These are phyloP conservation scores for Spinellus fusiger DNA, from an alignment of 192 early-diverging fungal species.

Conservation along the genomic window DNA sequence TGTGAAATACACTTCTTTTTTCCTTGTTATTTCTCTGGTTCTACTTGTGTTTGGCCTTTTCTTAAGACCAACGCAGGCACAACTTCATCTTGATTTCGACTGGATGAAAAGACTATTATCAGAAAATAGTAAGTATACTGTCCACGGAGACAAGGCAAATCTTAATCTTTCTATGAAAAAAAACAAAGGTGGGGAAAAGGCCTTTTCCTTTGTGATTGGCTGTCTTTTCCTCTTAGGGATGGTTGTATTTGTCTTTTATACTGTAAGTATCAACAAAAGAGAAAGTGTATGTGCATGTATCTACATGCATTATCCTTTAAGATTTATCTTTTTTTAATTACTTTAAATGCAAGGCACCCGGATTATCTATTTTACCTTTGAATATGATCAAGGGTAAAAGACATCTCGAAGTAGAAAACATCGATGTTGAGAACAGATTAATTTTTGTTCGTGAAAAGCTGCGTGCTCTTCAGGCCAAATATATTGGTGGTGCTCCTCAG, in stretches of 20 bases:
- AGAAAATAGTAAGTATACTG: constrained; percentile 36
- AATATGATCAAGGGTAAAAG: constrained; percentile 27
- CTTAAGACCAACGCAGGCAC: constrained; percentile 30
- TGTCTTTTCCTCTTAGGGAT: constrained; percentile 44
- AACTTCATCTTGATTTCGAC: constrained; percentile 36
- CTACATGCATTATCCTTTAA: not conserved
- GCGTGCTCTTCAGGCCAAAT: constrained; percentile 9
- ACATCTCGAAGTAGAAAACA: constrained; percentile 14
- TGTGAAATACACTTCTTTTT: constrained; percentile 52
- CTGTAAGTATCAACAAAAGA: constrained; percentile 28
- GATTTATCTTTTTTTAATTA: not conserved
- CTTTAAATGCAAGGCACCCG: constrained; percentile 24
- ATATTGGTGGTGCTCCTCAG: too few relatives aligned
- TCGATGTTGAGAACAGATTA: constrained; percentile 19
- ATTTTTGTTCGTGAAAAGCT: constrained; percentile 7
- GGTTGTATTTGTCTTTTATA: constrained; percentile 48
- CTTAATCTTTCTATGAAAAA: not conserved
- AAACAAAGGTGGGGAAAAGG: constrained; percentile 37
- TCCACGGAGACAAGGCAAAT: constrained; percentile 5
- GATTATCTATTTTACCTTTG: constrained; percentile 24
- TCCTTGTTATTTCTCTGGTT: constrained; percentile 38
- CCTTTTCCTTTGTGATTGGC: constrained; percentile 43
- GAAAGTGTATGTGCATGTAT: not conserved
- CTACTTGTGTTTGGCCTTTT: constrained; percentile 48
- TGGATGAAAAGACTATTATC: constrained; percentile 44